These are phyloP conservation scores for Pelargonium exstipulatum DNA, from an alignment of 441 rosid genomes.

Conservation along the genomic window DNA sequence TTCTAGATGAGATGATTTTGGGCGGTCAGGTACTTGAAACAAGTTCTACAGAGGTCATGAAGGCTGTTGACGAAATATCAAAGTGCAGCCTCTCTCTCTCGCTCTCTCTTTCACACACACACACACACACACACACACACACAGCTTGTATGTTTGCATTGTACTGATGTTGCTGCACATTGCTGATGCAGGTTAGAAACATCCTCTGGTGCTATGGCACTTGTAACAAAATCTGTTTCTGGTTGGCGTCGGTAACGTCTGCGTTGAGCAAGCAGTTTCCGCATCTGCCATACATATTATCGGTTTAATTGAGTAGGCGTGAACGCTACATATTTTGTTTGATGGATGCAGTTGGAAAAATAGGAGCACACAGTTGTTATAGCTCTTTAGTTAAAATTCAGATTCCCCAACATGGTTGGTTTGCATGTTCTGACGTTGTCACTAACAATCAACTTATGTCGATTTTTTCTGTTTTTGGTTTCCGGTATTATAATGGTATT, in stretches of 20 bases:
- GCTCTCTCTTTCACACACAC: slow-evolving; percentile 11
- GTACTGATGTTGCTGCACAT: not conserved
- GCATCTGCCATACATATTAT: not conserved
- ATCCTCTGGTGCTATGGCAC: slow-evolving; percentile 56
- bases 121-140: not conserved
- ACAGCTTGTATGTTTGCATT: not conserved
- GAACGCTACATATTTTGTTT: too few relatives aligned
- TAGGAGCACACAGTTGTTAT: too few relatives aligned
- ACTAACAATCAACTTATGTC: too few relatives aligned
- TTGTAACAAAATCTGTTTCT: slow-evolving; percentile 73
- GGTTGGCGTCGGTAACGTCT: slow-evolving; percentile 57
- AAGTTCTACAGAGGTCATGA: slow-evolving; percentile 70
- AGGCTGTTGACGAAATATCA: slow-evolving; percentile 78
- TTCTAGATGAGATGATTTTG: slow-evolving; percentile 77
- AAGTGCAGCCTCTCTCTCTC: slow-evolving; percentile 41
- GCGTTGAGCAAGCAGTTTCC: not conserved
- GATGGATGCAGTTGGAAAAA: too few relatives aligned
- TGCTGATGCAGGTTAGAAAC: slow-evolving; percentile 60
- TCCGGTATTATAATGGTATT: too few relatives aligned
- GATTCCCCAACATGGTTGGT: too few relatives aligned
- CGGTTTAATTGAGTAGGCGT: too few relatives aligned
- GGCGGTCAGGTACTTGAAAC: slow-evolving; percentile 98
- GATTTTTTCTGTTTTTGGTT: too few relatives aligned
- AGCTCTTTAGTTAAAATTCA: too few relatives aligned
- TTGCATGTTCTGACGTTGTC: too few relatives aligned